Conservation (phyloP, 768 basidiomycete species). For the Pisolithus albus region DNA sequence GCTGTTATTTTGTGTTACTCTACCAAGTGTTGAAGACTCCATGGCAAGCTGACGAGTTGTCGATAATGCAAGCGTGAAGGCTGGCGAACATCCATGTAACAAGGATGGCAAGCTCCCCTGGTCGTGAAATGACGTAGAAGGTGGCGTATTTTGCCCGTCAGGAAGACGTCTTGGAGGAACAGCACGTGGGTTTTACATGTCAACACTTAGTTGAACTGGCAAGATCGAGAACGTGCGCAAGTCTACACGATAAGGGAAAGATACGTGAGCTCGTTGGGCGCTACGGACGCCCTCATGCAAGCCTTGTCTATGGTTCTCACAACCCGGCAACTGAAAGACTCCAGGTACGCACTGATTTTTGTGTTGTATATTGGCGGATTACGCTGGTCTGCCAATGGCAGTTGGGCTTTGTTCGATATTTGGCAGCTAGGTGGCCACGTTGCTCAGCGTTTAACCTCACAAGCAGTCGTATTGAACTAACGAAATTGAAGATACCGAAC, state of each 20-base stretch:
- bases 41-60: constrained; percentile 33
- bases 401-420: neutral
- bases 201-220: neutral
- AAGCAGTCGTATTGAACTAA: neutral
- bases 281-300: neutral
- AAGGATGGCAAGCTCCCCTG: constrained; percentile 8
- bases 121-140: constrained; percentile 5
- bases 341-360: neutral
- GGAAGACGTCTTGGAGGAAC: neutral
- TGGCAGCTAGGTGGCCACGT: neutral
- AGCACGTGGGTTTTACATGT: neutral
- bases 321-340: neutral
- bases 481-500: no score
- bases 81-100: constrained; percentile 17
- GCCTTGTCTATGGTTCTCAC: neutral
- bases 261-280: neutral
- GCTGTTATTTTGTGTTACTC: constrained; percentile 43
- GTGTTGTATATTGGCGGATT: neutral
- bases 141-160: neutral
- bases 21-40: constrained; percentile 34
- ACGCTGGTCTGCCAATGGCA: constrained; percentile 1
- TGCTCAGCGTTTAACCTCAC: neutral
- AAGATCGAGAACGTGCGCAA: neutral
- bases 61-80: constrained; percentile 33
- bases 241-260: neutral